Evolutionary conservation across 495 filamentous ascomycete genomes (phyloP), one percentile per base, ranked within the genome.

Genomic region (Penicillium malachiteum): DNA sequence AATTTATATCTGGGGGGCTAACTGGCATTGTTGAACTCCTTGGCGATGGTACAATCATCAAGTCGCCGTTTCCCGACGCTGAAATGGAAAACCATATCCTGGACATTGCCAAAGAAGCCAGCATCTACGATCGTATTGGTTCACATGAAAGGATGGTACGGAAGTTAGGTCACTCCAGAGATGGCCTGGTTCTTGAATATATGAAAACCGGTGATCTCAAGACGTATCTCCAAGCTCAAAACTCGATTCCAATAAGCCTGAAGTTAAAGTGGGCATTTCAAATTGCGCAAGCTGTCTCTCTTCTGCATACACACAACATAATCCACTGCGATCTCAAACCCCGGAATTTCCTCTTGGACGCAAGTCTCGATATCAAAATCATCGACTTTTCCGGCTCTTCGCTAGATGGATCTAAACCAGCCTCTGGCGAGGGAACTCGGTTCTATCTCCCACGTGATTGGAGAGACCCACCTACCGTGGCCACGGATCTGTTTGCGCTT

Each of bases 171-270:
- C 64, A 66, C 30, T 66, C 57, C 26, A 49, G 38, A 35, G 59
- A 64, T 44, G 52, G 52, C 26, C 53, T 64, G 44, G 32, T 59
- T 39, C 50, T 71, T 55, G 66, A 71, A 40, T 67, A 63, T 46
- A 71, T 71, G 66, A 51, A 58, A 63, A 67, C 69, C 52, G 61
- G 62, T 52, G 49, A 60, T 48, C 50, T 69, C n/a, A 59, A 64
- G 47, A 58, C 53, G 41, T 71, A 62, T 56, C 55, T 71, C 32
- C 42, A 54, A 31, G 37, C 48, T 8, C 35, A 65, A 40, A 54
- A 61, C 48, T 56, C 54, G 32, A 55, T 69, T 13, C 37, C 59
- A 18, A 57, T 45, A 14, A 31, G 37, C 32, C 60, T 61, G 30
- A 56, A 55, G 32, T 49, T 54, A 21, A 61, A 59, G 35, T 69